Evolutionary conservation across 306 rosid species (phyloP).

Genomic region (Cucurbita pepo): DNA sequence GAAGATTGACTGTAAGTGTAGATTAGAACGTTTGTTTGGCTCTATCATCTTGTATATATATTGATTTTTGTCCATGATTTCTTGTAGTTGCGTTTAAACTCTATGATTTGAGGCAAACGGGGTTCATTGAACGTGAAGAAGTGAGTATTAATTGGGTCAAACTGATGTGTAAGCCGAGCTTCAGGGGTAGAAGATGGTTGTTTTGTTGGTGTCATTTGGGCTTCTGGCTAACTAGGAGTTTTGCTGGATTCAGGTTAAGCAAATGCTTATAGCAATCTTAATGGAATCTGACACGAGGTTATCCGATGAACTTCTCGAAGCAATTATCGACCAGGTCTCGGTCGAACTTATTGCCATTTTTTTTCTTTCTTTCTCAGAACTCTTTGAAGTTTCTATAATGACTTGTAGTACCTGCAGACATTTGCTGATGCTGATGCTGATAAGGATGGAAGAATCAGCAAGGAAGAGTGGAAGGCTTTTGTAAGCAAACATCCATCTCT

Average conservation of each 20-base stretch:
- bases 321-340: slow-evolving; percentile 50
- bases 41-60: neutral
- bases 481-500: slow-evolving; percentile 41
- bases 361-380: neutral
- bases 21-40: neutral
- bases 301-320: slow-evolving; percentile 63
- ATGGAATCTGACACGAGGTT: slow-evolving; percentile 48
- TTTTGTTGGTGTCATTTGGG: neutral
- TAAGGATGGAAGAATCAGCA: slow-evolving; percentile 59
- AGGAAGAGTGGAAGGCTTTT: slow-evolving; percentile 64
- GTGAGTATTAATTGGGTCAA: slow-evolving; percentile 23
- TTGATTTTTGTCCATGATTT: slow-evolving; percentile 9
- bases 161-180: neutral
- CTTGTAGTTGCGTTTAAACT: slow-evolving; percentile 68
- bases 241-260: slow-evolving; percentile 50
- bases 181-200: neutral
- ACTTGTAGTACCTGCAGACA: slow-evolving; percentile 27
- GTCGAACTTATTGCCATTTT: neutral
- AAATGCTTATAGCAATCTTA: slow-evolving; percentile 64
- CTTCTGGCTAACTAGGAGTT: slow-evolving; percentile 1
- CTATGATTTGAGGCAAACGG: slow-evolving; percentile 66
- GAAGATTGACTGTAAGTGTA: slow-evolving; percentile 60
- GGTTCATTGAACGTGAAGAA: slow-evolving; percentile 69
- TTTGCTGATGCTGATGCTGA: slow-evolving; percentile 57
- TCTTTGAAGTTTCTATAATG: neutral